Percentiles rank a stretch among this genome's conserved stretches.
Conservation (phyloP, 345 rosid genomes). For the Carallia pectinifolia region DNA sequence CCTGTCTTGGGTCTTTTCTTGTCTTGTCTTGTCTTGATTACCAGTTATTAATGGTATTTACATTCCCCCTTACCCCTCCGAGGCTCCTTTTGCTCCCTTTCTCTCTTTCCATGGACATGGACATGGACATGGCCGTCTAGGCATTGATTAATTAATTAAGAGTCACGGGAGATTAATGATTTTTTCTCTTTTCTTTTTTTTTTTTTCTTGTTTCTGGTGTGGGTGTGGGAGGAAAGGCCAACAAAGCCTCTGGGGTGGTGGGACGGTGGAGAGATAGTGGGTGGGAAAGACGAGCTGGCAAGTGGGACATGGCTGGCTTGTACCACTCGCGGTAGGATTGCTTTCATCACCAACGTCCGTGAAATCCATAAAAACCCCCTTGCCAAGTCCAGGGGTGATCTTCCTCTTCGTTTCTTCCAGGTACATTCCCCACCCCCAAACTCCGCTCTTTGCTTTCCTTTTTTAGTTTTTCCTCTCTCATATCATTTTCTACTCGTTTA, state of each 20-base stretch:
- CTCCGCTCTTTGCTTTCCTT: not conserved
- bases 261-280: conserved; percentile 54
- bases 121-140: too few relatives aligned
- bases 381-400: conserved; percentile 60
- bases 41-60: too few relatives aligned
- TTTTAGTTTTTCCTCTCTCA: not conserved
- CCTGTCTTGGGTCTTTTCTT: too few relatives aligned
- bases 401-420: conserved; percentile 67
- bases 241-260: conserved; percentile 70
- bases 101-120: too few relatives aligned
- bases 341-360: conserved; percentile 69
- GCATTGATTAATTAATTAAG: not conserved
- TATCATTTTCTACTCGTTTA: not conserved
- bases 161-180: not conserved
- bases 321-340: conserved; percentile 52
- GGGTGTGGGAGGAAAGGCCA: conserved; percentile 38
- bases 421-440: conserved; percentile 14
- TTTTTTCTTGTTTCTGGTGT: too few relatives aligned
- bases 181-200: too few relatives aligned
- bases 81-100: too few relatives aligned
- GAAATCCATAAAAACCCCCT: conserved; percentile 37
- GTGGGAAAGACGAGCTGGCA: conserved; percentile 68
- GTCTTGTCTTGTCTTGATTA: too few relatives aligned
- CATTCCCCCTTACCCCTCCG: too few relatives aligned
- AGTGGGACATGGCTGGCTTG: conserved; percentile 89